Base-by-base conservation (phyloP, 768 basidiomycete species). In the Hypholoma fasciculare region DNA sequence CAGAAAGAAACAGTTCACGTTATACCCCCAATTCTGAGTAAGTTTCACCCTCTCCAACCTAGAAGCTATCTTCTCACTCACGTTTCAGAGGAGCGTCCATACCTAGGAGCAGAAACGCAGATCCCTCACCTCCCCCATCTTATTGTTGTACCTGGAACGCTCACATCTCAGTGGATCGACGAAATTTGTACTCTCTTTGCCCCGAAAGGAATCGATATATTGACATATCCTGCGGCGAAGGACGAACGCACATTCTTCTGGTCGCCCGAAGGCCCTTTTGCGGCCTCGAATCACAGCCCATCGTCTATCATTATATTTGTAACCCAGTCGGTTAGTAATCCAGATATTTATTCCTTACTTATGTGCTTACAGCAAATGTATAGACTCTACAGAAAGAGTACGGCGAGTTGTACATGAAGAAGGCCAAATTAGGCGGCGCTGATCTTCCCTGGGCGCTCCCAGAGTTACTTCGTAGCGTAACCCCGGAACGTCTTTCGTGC, bases 261-360 rank as follows among this genome's bases (percentile, higher is more conserved):
- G 72, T 50, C 51, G 0, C 14, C 48, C 0, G 6, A 43, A 1
- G 65, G 67, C 0, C 57, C 66, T 0, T 67, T 66, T 20, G 9
- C 19, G 0, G 1, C 12, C 4, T 68, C 71, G 0, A 59, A 63
- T 1, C 23, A 44, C 0, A 36, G 44, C 13, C 16, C 7, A 0
- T 54, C 62, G 20, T 54, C 62, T 13, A 16, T 49, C 0, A 66
- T 71, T 14, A 61, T 72, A 16, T 19, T 73, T 20, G 63, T 65
- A 0, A 57, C 60, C 4, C 69, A 71, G 17, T 65, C 70, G 3
- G 72, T 74, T 56, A n/a, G n/a, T n/a, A n/a, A n/a, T n/a, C n/a
- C n/a, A n/a, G n/a, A n/a, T n/a, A n/a, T n/a, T n/a, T n/a, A n/a
- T n/a, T n/a, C n/a, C n/a, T n/a, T n/a, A n/a, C n/a, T n/a, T n/a